A percentile compares a stretch with the other conserved stretches of the same genome.
Conservation (phyloP, 2,329 filamentous ascomycete species). For the Xylaria sp. region DNA sequence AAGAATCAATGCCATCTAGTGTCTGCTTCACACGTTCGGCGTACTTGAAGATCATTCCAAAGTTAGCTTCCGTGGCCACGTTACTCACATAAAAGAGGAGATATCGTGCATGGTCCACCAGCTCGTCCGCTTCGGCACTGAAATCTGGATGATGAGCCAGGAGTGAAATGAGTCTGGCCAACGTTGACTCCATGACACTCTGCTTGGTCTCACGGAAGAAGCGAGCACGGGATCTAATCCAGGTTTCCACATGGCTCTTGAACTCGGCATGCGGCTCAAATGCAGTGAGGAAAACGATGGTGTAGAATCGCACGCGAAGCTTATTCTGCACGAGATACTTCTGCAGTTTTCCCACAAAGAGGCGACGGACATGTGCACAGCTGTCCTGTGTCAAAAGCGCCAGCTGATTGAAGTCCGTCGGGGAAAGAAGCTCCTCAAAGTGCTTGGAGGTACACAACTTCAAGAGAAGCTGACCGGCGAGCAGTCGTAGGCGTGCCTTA, state of each 20-base stretch:
- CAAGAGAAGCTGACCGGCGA: conserved; percentile 72
- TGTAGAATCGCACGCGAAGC: conserved; percentile 74
- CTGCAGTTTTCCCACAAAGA: conserved; percentile 80
- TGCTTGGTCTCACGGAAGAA: conserved; percentile 56
- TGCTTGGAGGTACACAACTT: conserved; percentile 76
- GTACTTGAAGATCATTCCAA: conserved; percentile 84
- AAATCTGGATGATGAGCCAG: conserved; percentile 95
- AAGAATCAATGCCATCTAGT: conserved; percentile 66
- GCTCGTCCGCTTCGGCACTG: conserved; percentile 56
- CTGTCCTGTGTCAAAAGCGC: conserved; percentile 77
- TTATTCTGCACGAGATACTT: conserved; percentile 76
- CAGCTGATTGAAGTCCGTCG: conserved; percentile 72
- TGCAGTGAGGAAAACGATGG: conserved; percentile 81
- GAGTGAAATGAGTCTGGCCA: conserved; percentile 78
- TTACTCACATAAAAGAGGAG: conserved; percentile 82
- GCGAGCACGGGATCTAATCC: conserved; percentile 77
- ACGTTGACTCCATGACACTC: conserved; percentile 70
- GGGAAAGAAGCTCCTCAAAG: conserved; percentile 69
- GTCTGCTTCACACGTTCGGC: conserved; percentile 91
- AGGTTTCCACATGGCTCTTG: conserved; percentile 72
- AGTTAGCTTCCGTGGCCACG: conserved; percentile 79
- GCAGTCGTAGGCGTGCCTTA: conserved; percentile 71
- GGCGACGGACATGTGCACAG: conserved; percentile 65
- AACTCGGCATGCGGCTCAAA: conserved; percentile 78
- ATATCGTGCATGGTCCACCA: conserved; percentile 81